phyloP scores from a whole-genome alignment of 2,329 filamentous ascomycete genomes.

The Sclerotinia sclerotiorum region DNA sequence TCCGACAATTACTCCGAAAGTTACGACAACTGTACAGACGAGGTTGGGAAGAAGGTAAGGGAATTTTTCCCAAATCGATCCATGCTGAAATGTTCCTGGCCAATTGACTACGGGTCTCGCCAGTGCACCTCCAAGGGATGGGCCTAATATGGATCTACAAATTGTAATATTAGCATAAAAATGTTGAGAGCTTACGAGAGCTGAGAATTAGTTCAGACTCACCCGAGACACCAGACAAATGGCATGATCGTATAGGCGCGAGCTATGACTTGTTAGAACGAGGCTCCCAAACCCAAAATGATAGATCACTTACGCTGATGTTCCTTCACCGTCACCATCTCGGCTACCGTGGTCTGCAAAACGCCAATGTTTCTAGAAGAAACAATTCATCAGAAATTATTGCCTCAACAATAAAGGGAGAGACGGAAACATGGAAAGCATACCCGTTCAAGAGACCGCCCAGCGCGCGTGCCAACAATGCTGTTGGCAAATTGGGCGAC shows the following conservation, averaged over 20 bases:
- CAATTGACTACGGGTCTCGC: slow-evolving; percentile 84
- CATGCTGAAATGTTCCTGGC: slow-evolving; percentile 68
- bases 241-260: slow-evolving; percentile 97
- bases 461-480: slow-evolving; percentile 81
- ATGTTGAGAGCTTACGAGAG: slow-evolving; percentile 21
- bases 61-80: slow-evolving; percentile 78
- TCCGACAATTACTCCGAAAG: slow-evolving; percentile 73
- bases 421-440: slow-evolving; percentile 39
- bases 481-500: slow-evolving; percentile 75
- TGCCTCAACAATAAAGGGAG: slow-evolving; percentile 17
- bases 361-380: slow-evolving; percentile 80
- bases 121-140: slow-evolving; percentile 84
- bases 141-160: slow-evolving; percentile 80
- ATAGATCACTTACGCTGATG: slow-evolving; percentile 70
- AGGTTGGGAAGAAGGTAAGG: slow-evolving; percentile 91
- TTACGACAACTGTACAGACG: slow-evolving; percentile 79
- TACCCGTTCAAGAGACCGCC: slow-evolving; percentile 92
- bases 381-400: slow-evolving; percentile 27
- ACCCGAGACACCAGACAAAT: slow-evolving; percentile 95
- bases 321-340: slow-evolving; percentile 88
- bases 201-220: slow-evolving; percentile 39
- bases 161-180: not conserved
- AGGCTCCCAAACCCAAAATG: slow-evolving; percentile 38
- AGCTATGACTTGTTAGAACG: slow-evolving; percentile 51
- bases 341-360: slow-evolving; percentile 90